A percentile compares a stretch with the other conserved stretches of the same genome.
Conservation (phyloP, 345 rosid species). For the Firmiana major region DNA sequence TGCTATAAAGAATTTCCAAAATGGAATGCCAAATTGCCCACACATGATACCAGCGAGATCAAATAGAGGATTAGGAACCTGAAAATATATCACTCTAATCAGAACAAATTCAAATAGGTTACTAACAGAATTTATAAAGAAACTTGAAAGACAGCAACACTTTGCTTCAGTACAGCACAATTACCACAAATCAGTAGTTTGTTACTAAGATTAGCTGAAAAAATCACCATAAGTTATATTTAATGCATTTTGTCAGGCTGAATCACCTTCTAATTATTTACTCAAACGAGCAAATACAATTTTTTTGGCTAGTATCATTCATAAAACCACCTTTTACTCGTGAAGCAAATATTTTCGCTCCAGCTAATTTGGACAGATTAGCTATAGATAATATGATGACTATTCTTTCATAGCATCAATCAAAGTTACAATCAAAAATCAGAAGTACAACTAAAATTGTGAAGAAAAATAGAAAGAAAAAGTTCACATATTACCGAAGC, state of each 20-base stretch:
- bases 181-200: neutral
- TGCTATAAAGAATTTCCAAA: conserved; percentile 88
- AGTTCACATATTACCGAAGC: conserved; percentile 66
- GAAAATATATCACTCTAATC: neutral
- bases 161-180: neutral
- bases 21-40: conserved; percentile 85
- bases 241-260: neutral
- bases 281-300: neutral
- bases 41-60: conserved; percentile 99
- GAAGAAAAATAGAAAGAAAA: neutral
- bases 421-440: neutral
- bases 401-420: neutral
- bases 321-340: neutral
- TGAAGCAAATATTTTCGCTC: neutral
- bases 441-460: neutral
- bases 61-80: conserved; percentile 97
- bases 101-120: neutral
- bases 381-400: neutral
- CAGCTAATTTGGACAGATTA: too few relatives aligned
- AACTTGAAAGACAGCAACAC: neutral
- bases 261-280: neutral
- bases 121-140: neutral
- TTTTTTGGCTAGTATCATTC: neutral
- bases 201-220: neutral
- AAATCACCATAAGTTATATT: neutral